Evolutionary conservation across 179 eudicot species (phyloP).

Genomic region (Beta corolliflora): DNA sequence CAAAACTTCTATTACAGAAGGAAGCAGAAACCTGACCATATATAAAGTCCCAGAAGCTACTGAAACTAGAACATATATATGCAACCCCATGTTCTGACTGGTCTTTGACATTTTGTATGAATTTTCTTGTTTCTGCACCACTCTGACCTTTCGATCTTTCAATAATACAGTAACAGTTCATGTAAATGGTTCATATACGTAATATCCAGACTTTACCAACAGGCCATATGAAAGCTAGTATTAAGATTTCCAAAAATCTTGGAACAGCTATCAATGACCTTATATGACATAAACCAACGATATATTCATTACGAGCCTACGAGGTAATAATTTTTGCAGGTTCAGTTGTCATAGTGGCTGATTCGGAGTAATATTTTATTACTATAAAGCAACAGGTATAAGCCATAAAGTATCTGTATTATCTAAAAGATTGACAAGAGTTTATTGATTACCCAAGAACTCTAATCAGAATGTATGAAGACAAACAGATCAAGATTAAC

Average conservation of each 20-base stretch:
- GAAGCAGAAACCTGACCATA: no score
- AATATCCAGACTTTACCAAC: neutral
- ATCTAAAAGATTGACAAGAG: neutral
- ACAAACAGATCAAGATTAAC: neutral
- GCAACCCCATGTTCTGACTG: neutral
- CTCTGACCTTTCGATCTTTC: no score
- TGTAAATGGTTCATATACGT: neutral
- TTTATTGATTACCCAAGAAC: neutral
- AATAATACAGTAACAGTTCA: no score
- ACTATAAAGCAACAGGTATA: no score
- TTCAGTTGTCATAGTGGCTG: no score
- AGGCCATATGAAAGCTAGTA: neutral
- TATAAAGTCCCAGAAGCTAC: no score
- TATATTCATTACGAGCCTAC: neutral
- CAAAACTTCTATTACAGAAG: no score
- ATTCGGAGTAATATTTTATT: no score
- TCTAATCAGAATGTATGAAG: constrained; percentile 4
- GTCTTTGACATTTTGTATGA: neutral
- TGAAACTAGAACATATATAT: no score
- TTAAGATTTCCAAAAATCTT: no score
- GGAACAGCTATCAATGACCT: neutral
- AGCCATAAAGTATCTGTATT: neutral
- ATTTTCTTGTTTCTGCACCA: no score
- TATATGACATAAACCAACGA: neutral
- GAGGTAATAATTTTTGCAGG: no score